Evolutionary conservation across 371 early-diverging fungal genomes (phyloP).

Genomic region (Syncephalastrum monosporum): DNA sequence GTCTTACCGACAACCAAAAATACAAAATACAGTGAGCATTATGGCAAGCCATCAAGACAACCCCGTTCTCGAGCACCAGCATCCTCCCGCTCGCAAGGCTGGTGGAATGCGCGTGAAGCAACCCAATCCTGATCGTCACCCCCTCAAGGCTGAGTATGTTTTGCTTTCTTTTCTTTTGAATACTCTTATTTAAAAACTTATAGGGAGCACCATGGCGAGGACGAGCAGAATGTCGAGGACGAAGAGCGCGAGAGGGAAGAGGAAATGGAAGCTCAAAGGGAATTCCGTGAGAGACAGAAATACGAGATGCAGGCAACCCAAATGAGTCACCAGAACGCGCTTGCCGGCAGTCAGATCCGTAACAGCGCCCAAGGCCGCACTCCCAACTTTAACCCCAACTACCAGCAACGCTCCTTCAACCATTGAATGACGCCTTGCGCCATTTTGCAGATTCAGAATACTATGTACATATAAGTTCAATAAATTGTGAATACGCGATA

Average conservation of each 20-base stretch:
- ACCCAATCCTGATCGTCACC: slow-evolving; percentile 3
- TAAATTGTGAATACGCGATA: too few relatives aligned
- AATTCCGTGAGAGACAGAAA: slow-evolving; percentile 7
- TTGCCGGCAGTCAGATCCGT: slow-evolving; percentile 57
- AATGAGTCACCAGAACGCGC: slow-evolving; percentile 60
- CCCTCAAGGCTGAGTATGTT: slow-evolving; percentile 10
- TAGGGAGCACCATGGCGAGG: neutral
- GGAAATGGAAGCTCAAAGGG: slow-evolving; percentile 5
- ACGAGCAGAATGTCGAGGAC: neutral
- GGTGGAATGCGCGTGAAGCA: slow-evolving; percentile 15
- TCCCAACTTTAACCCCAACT: slow-evolving; percentile 7
- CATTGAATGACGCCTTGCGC: neutral
- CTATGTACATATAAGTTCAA: too few relatives aligned
- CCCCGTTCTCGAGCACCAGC: too few relatives aligned
- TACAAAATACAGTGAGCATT: too few relatives aligned
- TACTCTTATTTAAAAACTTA: neutral
- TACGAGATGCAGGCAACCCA: slow-evolving; percentile 3
- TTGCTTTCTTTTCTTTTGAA: neutral
- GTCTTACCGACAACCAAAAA: too few relatives aligned
- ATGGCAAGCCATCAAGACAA: too few relatives aligned
- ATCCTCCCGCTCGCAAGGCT: slow-evolving; percentile 1
- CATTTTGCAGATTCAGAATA: too few relatives aligned
- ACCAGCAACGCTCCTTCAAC: slow-evolving; percentile 12
- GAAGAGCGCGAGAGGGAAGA: neutral
- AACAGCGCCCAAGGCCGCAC: neutral